Evolutionary conservation across 2,329 filamentous ascomycete species (phyloP), one percentile per base, ranked within the genome.

Genomic region (Fusarium drepaniforme): DNA sequence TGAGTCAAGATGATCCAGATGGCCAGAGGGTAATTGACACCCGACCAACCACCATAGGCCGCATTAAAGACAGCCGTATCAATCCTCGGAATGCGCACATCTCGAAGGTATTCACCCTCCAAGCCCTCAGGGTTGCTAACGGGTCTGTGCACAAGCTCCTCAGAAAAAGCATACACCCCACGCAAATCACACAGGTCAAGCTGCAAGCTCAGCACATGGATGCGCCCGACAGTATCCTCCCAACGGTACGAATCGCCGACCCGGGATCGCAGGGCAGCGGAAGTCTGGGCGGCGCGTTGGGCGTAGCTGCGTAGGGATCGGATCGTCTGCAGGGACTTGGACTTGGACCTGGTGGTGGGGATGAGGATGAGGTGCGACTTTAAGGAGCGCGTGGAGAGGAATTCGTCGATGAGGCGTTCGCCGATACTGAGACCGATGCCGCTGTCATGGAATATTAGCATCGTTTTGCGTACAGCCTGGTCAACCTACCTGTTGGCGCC

Each of bases 401-500:
- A 98, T 79, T 97, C 94, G 85, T 98, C 94, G 77, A 97, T 96
- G 67, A 98, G 88, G 71, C 95, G 94, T 80, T 93, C 91, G 81
- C 93, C 94, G 76, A 94, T 95, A 66, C 93, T 92, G 78, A 96
- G 93, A 53, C 96, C 96, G 53, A 98, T 91, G 71, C 96, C 96
- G 81, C 96, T 98, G 56, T 18, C 51, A 38, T 53, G 13, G 28
- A 53, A 30, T 25, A 51, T 78, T 56, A 79, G 72, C n/a, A 51
- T 40, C 2, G 46, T 38, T 37, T n/a, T 13, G 51, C 7, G 23
- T 5, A 25, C n/a, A n/a, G n/a, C 21, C 18, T 37, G 42, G 16
- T 44, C 25, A 2, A 76, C 80, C 67, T 88, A 96, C 95, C 94
- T 96, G 83, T 97, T 97, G 40, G 94, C 94, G 64, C 95, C 95